Percentiles rank a stretch among this genome's conserved stretches.
phyloP scores from a whole-genome alignment of 768 basidiomycete species.

The Psilocybe tampanensis region DNA sequence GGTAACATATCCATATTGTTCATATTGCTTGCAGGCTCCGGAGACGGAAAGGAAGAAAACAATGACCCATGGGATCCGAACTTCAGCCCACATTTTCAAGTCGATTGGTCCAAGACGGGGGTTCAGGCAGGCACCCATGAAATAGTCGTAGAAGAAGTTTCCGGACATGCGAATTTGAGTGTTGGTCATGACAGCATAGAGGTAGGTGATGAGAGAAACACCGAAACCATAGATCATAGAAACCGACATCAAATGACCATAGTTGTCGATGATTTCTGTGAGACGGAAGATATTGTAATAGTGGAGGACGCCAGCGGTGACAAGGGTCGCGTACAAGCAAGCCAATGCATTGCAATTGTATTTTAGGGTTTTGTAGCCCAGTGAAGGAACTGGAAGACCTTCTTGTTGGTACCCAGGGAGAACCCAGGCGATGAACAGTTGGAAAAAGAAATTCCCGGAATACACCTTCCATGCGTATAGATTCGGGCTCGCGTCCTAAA shows the following conservation, averaged over 20 bases:
- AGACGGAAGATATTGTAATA: conserved; percentile 84
- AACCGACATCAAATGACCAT: conserved; percentile 94
- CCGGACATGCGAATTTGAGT: conserved; percentile 93
- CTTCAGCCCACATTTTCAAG: conserved; percentile 98
- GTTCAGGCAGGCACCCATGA: conserved; percentile 96
- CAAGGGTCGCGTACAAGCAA: conserved; percentile 82
- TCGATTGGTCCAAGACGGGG: conserved; percentile 91
- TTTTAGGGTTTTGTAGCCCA: conserved; percentile 88
- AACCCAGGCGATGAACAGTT: conserved; percentile 87
- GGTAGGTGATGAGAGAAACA: conserved; percentile 80
- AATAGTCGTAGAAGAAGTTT: conserved; percentile 91
- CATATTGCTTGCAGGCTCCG: conserved; percentile 95
- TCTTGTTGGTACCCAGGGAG: conserved; percentile 94
- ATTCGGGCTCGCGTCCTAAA: conserved; percentile 90
- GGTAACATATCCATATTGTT: conserved; percentile 87
- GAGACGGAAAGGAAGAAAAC: conserved; percentile 93
- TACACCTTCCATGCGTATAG: conserved; percentile 89
- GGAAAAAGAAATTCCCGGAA: conserved; percentile 83
- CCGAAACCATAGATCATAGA: conserved; percentile 90
- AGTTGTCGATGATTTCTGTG: conserved; percentile 94
- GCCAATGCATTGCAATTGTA: conserved; percentile 96
- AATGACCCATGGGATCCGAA: conserved; percentile 95
- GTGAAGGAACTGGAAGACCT: conserved; percentile 94
- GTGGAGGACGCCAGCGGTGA: conserved; percentile 76
- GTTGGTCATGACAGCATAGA: conserved; percentile 74